Evolutionary conservation across 331 rosid genomes (phyloP).

Genomic region (Rhamnella rubrinervis): DNA sequence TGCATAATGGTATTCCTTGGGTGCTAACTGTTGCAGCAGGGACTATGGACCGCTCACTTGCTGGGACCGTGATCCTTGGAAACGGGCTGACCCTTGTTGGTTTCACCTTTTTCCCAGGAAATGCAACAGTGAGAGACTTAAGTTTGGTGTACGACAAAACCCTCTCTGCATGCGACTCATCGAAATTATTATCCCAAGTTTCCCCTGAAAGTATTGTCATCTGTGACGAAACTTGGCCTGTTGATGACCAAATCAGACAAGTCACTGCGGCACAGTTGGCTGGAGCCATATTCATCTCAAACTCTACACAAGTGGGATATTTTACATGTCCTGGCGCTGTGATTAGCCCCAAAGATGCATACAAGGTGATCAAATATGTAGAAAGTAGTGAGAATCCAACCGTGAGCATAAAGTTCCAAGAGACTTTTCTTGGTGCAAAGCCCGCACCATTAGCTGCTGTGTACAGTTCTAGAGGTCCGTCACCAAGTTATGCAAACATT

Average conservation of each 20-base stretch:
- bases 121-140: constrained; percentile 6
- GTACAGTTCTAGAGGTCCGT: constrained; percentile 59
- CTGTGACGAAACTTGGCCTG: constrained; percentile 7
- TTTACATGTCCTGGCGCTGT: constrained; percentile 26
- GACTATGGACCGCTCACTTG: constrained; percentile 34
- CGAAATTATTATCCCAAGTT: neutral
- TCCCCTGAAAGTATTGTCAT: constrained; percentile 16
- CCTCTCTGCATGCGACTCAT: constrained; percentile 34
- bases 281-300: constrained; percentile 38
- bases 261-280: neutral
- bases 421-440: constrained; percentile 32
- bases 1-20: constrained; percentile 52
- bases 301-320: constrained; percentile 8
- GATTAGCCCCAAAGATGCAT: constrained; percentile 28
- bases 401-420: constrained; percentile 28
- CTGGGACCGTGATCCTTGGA: constrained; percentile 21
- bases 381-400: neutral
- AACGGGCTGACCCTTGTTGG: constrained; percentile 25
- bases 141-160: constrained; percentile 25
- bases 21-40: constrained; percentile 38
- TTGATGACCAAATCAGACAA: neutral
- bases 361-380: constrained; percentile 21
- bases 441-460: constrained; percentile 43
- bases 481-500: constrained; percentile 23
- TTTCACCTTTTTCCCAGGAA: constrained; percentile 32